Percentiles rank a stretch among this genome's conserved stretches.
phyloP scores from a whole-genome alignment of 352 stramenopile genomes.

The Peronospora destructor region DNA sequence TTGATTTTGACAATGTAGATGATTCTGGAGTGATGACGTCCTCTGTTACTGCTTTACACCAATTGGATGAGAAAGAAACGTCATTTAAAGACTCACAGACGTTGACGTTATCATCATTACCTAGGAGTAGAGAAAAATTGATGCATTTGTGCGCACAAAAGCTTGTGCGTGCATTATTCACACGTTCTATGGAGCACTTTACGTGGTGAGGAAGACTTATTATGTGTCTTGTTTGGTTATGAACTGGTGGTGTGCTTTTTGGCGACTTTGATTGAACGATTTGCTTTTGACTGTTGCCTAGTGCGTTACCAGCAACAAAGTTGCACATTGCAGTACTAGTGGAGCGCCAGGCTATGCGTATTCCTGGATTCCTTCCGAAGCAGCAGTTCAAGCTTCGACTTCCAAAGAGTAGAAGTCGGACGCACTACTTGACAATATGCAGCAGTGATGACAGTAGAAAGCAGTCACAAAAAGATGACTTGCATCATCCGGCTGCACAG shows the following conservation, averaged over 20 bases:
- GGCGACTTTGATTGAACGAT: constrained; percentile 1
- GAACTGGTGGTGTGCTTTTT: not conserved
- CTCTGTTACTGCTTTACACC: constrained; percentile 1
- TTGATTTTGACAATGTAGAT: constrained; percentile 36
- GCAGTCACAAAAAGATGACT: not conserved
- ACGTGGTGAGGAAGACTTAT: constrained; percentile 23
- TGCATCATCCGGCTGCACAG: not conserved
- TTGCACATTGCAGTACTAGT: constrained; percentile 51
- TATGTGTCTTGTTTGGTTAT: not conserved
- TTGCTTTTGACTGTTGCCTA: constrained; percentile 13
- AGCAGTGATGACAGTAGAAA: constrained; percentile 8
- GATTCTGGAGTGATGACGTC: not conserved
- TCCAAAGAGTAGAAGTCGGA: constrained; percentile 27
- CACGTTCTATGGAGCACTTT: constrained; percentile 29
- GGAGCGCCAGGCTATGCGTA: constrained; percentile 16
- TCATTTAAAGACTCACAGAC: constrained; percentile 12
- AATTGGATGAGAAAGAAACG: constrained; percentile 12
- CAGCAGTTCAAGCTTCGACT: constrained; percentile 51
- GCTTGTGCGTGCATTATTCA: constrained; percentile 45
- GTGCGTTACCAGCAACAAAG: constrained; percentile 37
- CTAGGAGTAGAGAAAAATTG: constrained; percentile 29
- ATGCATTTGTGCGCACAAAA: constrained; percentile 53
- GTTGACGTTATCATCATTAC: not conserved
- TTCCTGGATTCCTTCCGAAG: constrained; percentile 55
- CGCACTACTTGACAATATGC: constrained; percentile 23